phyloP scores from a whole-genome alignment of 2,329 filamentous ascomycete species.

The Alternaria ethzedia region DNA sequence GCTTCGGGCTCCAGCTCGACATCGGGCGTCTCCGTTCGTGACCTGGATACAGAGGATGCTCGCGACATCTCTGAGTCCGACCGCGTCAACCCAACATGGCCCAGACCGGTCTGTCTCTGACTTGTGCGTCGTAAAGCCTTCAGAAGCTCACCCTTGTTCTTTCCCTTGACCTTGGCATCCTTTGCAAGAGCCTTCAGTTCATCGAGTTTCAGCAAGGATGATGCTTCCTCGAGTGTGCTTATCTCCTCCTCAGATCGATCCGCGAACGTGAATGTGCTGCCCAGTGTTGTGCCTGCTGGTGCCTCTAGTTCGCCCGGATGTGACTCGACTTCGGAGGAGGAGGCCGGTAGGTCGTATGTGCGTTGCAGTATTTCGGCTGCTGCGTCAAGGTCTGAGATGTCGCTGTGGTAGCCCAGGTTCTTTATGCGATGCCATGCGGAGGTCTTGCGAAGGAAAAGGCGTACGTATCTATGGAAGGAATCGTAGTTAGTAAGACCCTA shows the following conservation, averaged over 20 bases:
- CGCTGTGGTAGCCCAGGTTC: slow-evolving; percentile 78
- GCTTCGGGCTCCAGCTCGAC: slow-evolving; percentile 40
- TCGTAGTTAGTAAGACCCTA: background rate
- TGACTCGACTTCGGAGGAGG: slow-evolving; percentile 42
- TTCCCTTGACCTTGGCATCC: slow-evolving; percentile 84
- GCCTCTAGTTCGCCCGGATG: slow-evolving; percentile 58
- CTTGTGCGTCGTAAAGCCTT: slow-evolving; percentile 76
- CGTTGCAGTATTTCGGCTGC: slow-evolving; percentile 72
- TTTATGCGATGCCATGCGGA: slow-evolving; percentile 87
- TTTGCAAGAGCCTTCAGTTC: slow-evolving; percentile 86
- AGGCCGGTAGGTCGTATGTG: slow-evolving; percentile 61
- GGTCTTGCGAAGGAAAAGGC: slow-evolving; percentile 90
- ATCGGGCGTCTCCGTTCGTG: slow-evolving; percentile 37
- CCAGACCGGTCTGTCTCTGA: slow-evolving; percentile 76
- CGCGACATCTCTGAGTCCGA: slow-evolving; percentile 66
- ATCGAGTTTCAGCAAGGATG: slow-evolving; percentile 80
- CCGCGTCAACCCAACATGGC: slow-evolving; percentile 70
- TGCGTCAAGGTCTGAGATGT: slow-evolving; percentile 75
- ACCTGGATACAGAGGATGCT: slow-evolving; percentile 52
- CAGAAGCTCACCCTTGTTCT: slow-evolving; percentile 83
- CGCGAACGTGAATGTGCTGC: slow-evolving; percentile 74
- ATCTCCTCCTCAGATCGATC: slow-evolving; percentile 78
- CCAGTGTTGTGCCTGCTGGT: slow-evolving; percentile 58
- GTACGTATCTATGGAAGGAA: slow-evolving; percentile 72
- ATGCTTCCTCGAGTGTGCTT: slow-evolving; percentile 80